Evolutionary conservation across 2,329 filamentous ascomycete genomes (phyloP), one percentile per base, ranked within the genome.

Genomic region (Lachnellula hyalina): DNA sequence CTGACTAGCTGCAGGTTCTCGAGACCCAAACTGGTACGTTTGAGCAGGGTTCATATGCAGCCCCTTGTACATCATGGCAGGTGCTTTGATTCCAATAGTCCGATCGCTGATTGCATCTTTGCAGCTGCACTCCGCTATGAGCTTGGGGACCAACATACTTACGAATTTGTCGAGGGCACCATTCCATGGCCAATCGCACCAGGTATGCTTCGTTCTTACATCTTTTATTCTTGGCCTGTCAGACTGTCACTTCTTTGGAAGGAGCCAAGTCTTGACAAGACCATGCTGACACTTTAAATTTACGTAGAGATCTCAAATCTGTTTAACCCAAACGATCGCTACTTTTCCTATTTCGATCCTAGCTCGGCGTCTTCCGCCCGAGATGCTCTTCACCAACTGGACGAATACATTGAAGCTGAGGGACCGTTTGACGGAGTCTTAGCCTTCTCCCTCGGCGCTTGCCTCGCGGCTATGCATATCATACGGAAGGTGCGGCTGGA

Each of bases 381-480:
- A 9, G 32, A 47, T 4, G 57, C 54, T 7, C 19, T 60, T 11
- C 9, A 36, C 4, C 9, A 52, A 2, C 48, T 59, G 4, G 44
- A 50, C 5, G 25, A 14, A 6, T 59, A 50, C 25, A 42, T 60
- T 8, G 19, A 38, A 8, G 40, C 41, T 7, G 49, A 60, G 9
- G 57, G 57, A 4, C 59, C 57, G 1, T 61, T 56, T 47, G 59
- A 61, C 44, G 59, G 48, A 11, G 53, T 58, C 1, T 15, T 61
- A 9, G 57, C 32, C 9, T 61, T 58, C 41, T 58, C 55, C 11
- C 55, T 58, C 40, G 59, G 57, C 11, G 57, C 55, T 2, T 76
- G 75, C 0, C 73, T 79, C 9, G 80, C 79, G 9, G 32, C 52
- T 4, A 57, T 49, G 5, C 48, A 40, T 5, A 25, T 60, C 3